These are phyloP conservation scores for Nectriaceae sp. DNA, from an alignment of 2,329 filamentous ascomycete species.

Conservation along the genomic window DNA sequence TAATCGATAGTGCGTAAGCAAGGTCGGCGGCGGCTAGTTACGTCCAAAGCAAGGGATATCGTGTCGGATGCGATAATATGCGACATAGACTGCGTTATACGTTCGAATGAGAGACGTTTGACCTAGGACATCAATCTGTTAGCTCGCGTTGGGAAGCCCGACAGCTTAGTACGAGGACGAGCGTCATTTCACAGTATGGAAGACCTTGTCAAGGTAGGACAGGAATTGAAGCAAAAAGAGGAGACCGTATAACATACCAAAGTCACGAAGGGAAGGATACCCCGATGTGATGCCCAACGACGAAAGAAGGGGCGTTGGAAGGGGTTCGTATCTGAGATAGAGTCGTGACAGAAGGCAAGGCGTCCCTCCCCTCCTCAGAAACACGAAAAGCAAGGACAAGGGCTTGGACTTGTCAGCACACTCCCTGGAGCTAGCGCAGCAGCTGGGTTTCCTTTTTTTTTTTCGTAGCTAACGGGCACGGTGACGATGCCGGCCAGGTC, in stretches of 20 bases:
- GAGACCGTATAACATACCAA: conserved; percentile 25
- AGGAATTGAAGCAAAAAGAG: conserved; percentile 11
- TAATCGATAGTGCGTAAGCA: conserved; percentile 13
- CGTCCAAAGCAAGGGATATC: neutral
- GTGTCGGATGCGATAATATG: neutral
- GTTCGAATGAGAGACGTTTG: neutral
- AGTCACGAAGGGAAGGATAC: conserved; percentile 18
- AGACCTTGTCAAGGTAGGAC: conserved; percentile 6
- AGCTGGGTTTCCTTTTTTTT: conserved; percentile 15
- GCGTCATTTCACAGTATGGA: neutral
- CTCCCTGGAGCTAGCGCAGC: conserved; percentile 18
- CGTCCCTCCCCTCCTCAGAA: conserved; percentile 25
- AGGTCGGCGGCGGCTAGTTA: neutral
- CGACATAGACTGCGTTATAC: neutral
- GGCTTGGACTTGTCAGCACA: neutral
- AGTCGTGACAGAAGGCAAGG: conserved; percentile 25
- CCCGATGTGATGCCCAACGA: conserved; percentile 7
- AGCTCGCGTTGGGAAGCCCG: neutral
- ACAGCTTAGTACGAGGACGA: neutral
- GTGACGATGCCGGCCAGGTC: conserved; percentile 25
- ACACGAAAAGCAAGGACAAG: conserved; percentile 24
- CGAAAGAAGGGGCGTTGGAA: conserved; percentile 17
- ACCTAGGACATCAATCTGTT: neutral
- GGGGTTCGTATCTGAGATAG: conserved; percentile 22
- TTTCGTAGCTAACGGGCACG: conserved; percentile 18